Base-by-base conservation (phyloP, 208 protist species). In the Blechomonas ayalai region DNA sequence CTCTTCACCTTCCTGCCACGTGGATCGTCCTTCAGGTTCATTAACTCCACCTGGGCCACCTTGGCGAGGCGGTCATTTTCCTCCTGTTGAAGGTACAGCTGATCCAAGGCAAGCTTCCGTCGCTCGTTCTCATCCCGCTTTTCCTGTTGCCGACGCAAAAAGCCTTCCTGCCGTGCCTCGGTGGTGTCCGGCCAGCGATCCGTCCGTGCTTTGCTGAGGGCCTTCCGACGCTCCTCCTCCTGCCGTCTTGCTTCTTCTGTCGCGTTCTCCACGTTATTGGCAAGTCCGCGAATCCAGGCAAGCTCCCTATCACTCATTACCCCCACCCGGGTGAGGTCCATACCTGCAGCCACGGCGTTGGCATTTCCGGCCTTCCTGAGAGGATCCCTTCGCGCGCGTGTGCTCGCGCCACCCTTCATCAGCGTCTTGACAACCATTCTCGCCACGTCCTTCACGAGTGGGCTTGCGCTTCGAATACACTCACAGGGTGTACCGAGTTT, bases 251-350 rank as follows among this genome's bases (percentile, higher is more conserved):
- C 40, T 25, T 54, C 64, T n/a, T 18, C 37, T 4, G 42, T 51
- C 1, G 34, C 29, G 4, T 47, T 51, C 4, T 53, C 50, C 23
- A 51, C 58, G 7, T 55, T 48, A 22, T 50, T 66, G 34, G 55
- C 65, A 13, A 92, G 59, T 10, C 61, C 65, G 13, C 65, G 75
- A 27, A 90, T 82, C 55, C 67, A 70, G 24, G 46, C 36, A 8
- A 93, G 68, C 40, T 88, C 78, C 28, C 73, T 64, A 23, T 93
- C 80, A 56, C 74, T 74, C 50, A 93, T 68, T 28, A 88, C 46
- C 8, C 67, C 68, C 10, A 85, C 67, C 41, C 67, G 72, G 15
- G 59, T 60, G 6, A 84, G 28, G 41, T 79, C 52, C 13, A 69
- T 23, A 4, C 81, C 81, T n/a, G 51, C 28, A 2, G 85, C 85